Conservation (phyloP, 169 alveolate species). For the Plasmodium blacklocki region DNA sequence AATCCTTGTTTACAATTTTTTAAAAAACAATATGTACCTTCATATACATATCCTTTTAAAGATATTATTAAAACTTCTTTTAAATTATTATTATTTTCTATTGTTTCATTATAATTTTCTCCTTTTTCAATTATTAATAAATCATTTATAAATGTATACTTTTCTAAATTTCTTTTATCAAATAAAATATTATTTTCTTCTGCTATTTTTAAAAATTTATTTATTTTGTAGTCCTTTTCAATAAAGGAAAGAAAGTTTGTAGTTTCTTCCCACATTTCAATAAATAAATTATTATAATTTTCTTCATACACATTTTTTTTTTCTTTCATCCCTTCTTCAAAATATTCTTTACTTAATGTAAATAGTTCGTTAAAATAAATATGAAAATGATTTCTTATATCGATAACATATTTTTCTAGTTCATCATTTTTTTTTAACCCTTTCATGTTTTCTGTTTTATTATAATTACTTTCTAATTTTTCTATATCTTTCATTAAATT, state of each 20-base stretch:
- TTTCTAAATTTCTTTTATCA: slow-evolving; percentile 33
- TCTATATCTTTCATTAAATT: not conserved
- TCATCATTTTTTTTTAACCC: slow-evolving; percentile 12
- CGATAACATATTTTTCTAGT: slow-evolving; percentile 23
- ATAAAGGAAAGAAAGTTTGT: slow-evolving; percentile 50
- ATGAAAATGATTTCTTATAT: slow-evolving; percentile 53
- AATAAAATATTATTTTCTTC: slow-evolving; percentile 45
- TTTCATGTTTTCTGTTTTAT: not conserved
- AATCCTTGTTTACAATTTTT: slow-evolving; percentile 73
- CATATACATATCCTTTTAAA: slow-evolving; percentile 71
- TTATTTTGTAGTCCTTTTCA: slow-evolving; percentile 62
- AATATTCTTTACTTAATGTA: slow-evolving; percentile 49
- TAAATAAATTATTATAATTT: slow-evolving; percentile 30
- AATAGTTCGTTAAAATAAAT: slow-evolving; percentile 45
- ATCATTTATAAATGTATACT: slow-evolving; percentile 58
- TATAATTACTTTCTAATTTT: not conserved
- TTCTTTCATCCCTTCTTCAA: slow-evolving; percentile 68
- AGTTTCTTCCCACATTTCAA: slow-evolving; percentile 54
- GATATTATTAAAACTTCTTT: slow-evolving; percentile 57
- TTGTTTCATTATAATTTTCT: slow-evolving; percentile 7
- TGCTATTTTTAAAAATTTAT: slow-evolving; percentile 69
- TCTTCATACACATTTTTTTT: slow-evolving; percentile 39
- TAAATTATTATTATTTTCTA: slow-evolving; percentile 21
- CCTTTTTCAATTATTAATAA: slow-evolving; percentile 62
- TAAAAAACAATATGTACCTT: slow-evolving; percentile 44